Conservation (phyloP, 768 basidiomycete species). For the Rhodosporidiobolus odoratus region DNA sequence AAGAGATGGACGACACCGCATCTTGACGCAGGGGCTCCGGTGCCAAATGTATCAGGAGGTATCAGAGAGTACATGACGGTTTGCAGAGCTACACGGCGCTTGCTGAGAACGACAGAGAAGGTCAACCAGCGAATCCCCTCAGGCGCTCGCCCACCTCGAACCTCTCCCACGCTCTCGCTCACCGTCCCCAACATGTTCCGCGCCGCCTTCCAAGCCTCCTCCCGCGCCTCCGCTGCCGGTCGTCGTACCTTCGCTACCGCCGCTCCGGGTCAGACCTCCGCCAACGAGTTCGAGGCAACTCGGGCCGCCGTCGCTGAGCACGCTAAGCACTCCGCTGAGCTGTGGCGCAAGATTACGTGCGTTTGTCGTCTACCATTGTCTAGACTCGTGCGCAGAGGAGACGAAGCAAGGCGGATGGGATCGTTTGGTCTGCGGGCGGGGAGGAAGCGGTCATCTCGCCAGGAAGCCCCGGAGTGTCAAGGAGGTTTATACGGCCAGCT, state of each 20-base stretch:
- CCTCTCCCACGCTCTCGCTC: background rate
- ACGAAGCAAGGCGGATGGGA: background rate
- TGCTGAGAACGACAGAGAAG: no score
- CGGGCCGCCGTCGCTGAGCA: conserved; percentile 31
- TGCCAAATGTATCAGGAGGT: no score
- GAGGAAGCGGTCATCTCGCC: no score
- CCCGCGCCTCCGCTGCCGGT: conserved; percentile 3
- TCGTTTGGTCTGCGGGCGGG: background rate
- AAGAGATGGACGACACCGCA: no score
- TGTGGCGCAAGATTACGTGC: conserved; percentile 40
- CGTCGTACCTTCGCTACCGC: conserved; percentile 25
- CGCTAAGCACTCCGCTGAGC: conserved; percentile 28
- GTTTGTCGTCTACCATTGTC: background rate
- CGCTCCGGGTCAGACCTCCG: background rate
- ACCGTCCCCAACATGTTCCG: conserved; percentile 4
- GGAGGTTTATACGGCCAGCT: no score
- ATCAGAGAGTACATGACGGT: no score
- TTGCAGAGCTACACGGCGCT: no score
- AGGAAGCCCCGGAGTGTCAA: no score
- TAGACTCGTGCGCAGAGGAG: background rate
- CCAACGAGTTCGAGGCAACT: conserved; percentile 10
- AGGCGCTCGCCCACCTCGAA: background rate
- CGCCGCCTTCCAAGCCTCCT: conserved; percentile 12
- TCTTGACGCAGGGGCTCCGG: no score
- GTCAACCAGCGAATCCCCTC: background rate